Base-by-base conservation (phyloP, 768 basidiomycete genomes). In the Hypsizygus marmoreus region DNA sequence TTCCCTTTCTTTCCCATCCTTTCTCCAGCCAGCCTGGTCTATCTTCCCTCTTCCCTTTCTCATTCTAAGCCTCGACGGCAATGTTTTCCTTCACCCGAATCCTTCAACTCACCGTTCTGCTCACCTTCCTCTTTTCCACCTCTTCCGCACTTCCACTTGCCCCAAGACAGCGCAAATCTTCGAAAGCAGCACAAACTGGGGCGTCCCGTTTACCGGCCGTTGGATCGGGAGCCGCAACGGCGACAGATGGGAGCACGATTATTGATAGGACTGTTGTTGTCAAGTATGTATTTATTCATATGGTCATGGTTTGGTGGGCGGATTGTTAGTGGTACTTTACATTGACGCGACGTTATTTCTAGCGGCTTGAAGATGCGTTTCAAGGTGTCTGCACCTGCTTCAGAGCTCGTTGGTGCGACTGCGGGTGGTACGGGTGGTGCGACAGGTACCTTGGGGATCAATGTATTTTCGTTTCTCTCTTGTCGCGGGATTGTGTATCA, bases 351-450 rank as follows among this genome's bases (percentile, higher is more conserved):
- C 14, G 43, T 31, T 31, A 13, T 22, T 26, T 12, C 3, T 19
- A 60, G 59, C 42, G 61, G 61, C 26, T 37, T 63, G 37, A 59
- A 23, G 28, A 59, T 63, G 56, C 58, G 61, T 32, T 63, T 59
- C 53, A 61, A 61, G 40, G 54, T 63, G 31, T 63, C 61, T 4
- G 61, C 59, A 5, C 61, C 61, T 1, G 46, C 54, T 20, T 45
- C 48, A 5, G 61, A 59, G 49, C 46, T 63, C 2, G 56, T 61
- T 10, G 45, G 48, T n/a, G 53, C 43, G 11, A 37, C 29, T 22
- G 55, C 20, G 4, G 19, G 25, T 12, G 55, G 43, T 7, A 32
- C 50, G 1, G 29, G 17, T 20, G 40, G 33, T 17, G 50, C 25
- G 29, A 47, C 45, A 13, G 59, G 57, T 11, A 56, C 38, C 12